Evolutionary conservation across 2,329 filamentous ascomycete genomes (phyloP).

Genomic region (Alternaria sp.): DNA sequence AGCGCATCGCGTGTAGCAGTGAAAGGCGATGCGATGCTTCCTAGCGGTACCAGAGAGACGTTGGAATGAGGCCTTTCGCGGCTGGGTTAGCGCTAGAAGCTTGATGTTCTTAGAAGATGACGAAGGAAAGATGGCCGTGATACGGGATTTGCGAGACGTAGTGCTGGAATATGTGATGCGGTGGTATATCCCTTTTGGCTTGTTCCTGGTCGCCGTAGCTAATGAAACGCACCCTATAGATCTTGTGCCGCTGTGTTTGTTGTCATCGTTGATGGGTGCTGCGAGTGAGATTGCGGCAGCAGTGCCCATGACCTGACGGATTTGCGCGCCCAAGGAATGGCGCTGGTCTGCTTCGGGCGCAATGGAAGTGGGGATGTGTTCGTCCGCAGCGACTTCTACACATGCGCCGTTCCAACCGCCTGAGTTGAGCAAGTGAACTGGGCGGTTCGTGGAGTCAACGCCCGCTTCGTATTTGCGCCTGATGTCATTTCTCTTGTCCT

Average conservation of each 20-base stretch:
- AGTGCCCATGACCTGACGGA: neutral
- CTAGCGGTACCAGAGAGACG: neutral
- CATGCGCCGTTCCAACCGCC: neutral
- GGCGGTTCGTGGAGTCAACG: neutral
- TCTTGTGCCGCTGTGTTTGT: neutral
- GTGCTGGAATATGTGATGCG: neutral
- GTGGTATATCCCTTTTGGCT: neutral
- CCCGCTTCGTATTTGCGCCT: neutral
- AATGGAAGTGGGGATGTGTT: neutral
- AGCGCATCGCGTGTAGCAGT: neutral
- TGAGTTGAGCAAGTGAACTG: neutral
- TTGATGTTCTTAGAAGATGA: neutral
- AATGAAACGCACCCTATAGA: neutral
- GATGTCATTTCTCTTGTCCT: neutral
- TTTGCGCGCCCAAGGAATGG: neutral
- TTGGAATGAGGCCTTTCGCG: neutral
- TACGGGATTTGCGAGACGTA: neutral
- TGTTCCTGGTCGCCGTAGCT: neutral
- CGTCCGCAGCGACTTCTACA: neutral
- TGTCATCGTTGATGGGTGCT: neutral
- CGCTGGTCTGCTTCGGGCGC: neutral
- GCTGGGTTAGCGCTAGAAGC: neutral
- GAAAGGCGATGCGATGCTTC: neutral
- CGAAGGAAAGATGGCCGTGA: neutral
- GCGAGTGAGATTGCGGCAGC: neutral